These are phyloP conservation scores for Voacanga thouarsii DNA, from an alignment of 257 asterid genomes.

Conservation along the genomic window DNA sequence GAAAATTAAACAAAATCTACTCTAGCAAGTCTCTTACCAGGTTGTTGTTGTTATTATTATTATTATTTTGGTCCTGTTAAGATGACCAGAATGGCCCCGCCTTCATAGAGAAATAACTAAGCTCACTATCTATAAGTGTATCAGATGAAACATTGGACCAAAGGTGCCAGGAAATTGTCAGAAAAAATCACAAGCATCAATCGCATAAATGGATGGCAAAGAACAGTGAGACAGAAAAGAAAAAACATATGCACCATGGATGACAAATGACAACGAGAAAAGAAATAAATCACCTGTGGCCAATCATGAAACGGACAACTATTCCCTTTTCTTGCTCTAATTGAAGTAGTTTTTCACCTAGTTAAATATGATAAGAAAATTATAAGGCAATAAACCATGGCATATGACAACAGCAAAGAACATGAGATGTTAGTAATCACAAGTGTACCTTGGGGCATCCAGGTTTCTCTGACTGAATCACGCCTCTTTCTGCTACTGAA, in stretches of 20 bases:
- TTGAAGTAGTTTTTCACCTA: conserved; percentile 54
- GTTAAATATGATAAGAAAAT: background rate
- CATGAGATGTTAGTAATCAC: background rate
- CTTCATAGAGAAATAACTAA: background rate
- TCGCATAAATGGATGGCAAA: too few relatives aligned
- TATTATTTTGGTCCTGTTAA: background rate
- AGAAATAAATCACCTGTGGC: conserved; percentile 58
- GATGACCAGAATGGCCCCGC: background rate
- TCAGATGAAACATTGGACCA: background rate
- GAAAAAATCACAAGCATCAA: background rate
- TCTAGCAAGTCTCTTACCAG: background rate
- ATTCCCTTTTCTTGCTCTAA: conserved; percentile 79
- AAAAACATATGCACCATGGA: background rate
- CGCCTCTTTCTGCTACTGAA: conserved; percentile 85
- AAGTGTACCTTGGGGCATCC: conserved; percentile 75
- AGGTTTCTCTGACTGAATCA: conserved; percentile 77
- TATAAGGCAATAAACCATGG: background rate
- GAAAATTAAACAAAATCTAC: background rate
- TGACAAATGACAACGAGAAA: background rate
- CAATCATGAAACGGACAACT: conserved; percentile 77
- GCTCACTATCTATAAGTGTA: background rate
- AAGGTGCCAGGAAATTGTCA: background rate
- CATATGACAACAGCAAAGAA: background rate
- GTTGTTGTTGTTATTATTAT: background rate
- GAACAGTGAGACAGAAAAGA: background rate